Percentiles rank a stretch among this genome's conserved stretches.
These are phyloP conservation scores for Catharanthus roseus DNA, from an alignment of 257 asterid species.

Conservation along the genomic window DNA sequence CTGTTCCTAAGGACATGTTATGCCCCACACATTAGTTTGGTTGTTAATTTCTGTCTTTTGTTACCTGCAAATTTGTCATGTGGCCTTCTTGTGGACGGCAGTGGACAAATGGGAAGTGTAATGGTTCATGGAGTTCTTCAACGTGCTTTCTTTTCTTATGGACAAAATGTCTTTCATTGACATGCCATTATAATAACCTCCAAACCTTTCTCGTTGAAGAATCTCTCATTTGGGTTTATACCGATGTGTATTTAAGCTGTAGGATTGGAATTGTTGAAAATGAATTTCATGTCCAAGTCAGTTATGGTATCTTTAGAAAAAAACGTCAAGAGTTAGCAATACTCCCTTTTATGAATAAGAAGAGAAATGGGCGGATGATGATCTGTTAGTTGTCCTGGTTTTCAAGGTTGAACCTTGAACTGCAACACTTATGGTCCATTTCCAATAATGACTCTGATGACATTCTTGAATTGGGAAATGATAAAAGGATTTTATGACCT, in stretches of 20 bases:
- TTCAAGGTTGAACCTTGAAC: neutral
- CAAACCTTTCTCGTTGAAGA: neutral
- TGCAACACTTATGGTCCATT: neutral
- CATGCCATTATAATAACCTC: neutral
- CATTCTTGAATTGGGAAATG: neutral
- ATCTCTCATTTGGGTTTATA: neutral
- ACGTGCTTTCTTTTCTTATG: neutral
- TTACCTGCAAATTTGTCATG: neutral
- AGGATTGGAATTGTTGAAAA: neutral
- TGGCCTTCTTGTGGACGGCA: neutral
- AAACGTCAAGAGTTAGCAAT: neutral
- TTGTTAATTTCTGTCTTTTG: neutral
- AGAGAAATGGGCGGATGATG: neutral
- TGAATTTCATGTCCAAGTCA: neutral
- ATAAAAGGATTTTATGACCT: neutral
- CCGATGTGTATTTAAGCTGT: neutral
- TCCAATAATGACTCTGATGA: neutral
- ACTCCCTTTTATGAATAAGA: neutral
- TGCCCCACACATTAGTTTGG: neutral
- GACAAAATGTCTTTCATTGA: neutral
- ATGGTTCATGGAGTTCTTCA: neutral
- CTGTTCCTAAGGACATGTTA: neutral
- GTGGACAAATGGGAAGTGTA: neutral
- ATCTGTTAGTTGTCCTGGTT: neutral
- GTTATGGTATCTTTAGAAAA: neutral